Percentiles rank a stretch among this genome's conserved stretches.
Conservation (phyloP, 352 stramenopile species). For the Thalassiosira sp. region DNA sequence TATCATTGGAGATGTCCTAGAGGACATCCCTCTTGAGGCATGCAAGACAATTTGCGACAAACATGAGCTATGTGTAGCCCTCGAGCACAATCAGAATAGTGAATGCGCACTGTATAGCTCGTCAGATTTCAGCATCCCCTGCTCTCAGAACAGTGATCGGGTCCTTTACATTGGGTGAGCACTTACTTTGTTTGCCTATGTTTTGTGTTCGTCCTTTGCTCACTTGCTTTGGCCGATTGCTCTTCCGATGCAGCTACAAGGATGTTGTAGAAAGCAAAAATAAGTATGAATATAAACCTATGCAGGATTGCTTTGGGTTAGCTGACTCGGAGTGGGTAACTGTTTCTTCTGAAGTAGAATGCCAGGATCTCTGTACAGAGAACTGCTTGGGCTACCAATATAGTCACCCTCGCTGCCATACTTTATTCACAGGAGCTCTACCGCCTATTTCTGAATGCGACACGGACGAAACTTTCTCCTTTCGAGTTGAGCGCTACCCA, state of each 20-base stretch:
- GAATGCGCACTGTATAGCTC: conserved; percentile 22
- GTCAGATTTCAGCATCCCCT: conserved; percentile 25
- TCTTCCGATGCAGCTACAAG: conserved; percentile 25
- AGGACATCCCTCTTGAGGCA: conserved; percentile 19
- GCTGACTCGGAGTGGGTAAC: not conserved
- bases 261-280: conserved; percentile 19
- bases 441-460: not conserved
- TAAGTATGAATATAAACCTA: conserved; percentile 23
- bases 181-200: not conserved
- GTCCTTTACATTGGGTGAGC: conserved; percentile 13
- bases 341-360: conserved; percentile 17
- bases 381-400: conserved; percentile 26
- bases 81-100: conserved; percentile 26
- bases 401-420: not conserved
- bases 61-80: conserved; percentile 15
- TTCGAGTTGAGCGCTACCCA: conserved; percentile 22
- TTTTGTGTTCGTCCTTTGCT: not conserved
- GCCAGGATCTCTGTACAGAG: not conserved
- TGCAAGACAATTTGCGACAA: conserved; percentile 28
- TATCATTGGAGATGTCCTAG: conserved; percentile 15
- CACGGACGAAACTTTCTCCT: conserved; percentile 11
- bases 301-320: conserved; percentile 12
- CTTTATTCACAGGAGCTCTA: not conserved
- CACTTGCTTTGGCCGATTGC: no score
- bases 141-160: not conserved